Base-by-base conservation (phyloP, 345 rosid genomes). In the Gynandropsis gynandra region DNA sequence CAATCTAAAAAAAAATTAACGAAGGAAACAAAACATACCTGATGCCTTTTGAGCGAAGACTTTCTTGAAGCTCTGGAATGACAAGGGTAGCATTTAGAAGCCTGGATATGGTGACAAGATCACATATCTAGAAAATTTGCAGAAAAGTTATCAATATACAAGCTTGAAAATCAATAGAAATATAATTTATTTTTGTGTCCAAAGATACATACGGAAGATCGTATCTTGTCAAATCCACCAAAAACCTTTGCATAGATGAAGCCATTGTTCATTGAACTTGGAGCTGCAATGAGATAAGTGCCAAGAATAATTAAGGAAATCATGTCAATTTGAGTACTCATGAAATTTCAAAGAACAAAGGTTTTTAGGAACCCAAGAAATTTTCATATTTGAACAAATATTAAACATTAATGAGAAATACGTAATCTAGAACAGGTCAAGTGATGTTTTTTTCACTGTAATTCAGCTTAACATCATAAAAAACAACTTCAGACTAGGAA, bases 1-100 rank as follows among this genome's bases (percentile, higher is more conserved):
- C 39, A 29, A 58, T 38, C 34, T 55, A 58, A 40, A 39, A 29
- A 14, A 35, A 35, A 61, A 52, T 16, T 1, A 36, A 13, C 20
- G 39, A 35, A 68, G 43, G 49, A 39, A 61, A 59, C 39, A 12
- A 50, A 34, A 31, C 42, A 29, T 58, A 93, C 97, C 97, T 93
- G 66, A 93, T 66, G 71, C 89, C 92, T 79, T 83, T 93, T 15
- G 95, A 79, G 57, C 76, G 92, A 56, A 82, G 81, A 77, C 80
- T 78, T 63, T 85, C 81, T 76, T 93, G 99, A 69, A 93, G 79
- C 81, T 93, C 99, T 58, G 99, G 99, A 78, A 93, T 77, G 75
- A 88, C 82, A 73, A 93, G 99, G 59, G 99, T 93, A 76, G 97
- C 99, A 83, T 93, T 93, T 64, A 93, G 69, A 74, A 93, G 99